Percentiles rank a stretch among this genome's conserved stretches.
Evolutionary conservation across 768 basidiomycete genomes (phyloP).

Genomic region (Russula sp.): DNA sequence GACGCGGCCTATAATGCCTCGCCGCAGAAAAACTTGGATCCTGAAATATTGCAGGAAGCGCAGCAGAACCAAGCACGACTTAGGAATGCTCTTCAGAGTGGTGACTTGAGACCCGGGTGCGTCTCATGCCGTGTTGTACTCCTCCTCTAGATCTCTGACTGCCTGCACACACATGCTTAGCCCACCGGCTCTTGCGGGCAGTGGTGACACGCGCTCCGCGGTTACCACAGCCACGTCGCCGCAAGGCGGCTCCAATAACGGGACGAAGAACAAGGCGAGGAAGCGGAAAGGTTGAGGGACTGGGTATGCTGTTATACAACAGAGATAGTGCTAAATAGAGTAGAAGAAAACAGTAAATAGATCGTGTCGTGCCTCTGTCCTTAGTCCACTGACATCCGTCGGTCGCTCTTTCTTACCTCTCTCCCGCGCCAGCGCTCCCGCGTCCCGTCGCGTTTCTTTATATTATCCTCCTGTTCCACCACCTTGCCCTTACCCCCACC

Average conservation of each 20-base stretch:
- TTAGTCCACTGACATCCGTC: slow-evolving; percentile 19
- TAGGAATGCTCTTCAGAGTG: slow-evolving; percentile 45
- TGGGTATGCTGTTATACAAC: background rate
- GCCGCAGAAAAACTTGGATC: slow-evolving; percentile 67
- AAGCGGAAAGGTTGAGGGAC: slow-evolving; percentile 4
- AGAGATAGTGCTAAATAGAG: background rate
- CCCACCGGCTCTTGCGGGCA: slow-evolving; percentile 3
- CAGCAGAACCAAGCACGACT: slow-evolving; percentile 54
- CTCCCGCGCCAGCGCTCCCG: slow-evolving; percentile 17
- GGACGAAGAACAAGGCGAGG: slow-evolving; percentile 10
- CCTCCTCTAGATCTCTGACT: background rate
- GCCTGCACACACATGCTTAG: background rate
- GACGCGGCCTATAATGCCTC: background rate
- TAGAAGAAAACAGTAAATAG: background rate
- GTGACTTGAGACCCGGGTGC: slow-evolving; percentile 40
- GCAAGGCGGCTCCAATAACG: background rate
- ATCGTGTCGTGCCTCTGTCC: no score
- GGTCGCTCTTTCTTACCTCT: slow-evolving; percentile 13
- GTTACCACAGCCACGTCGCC: slow-evolving; percentile 13
- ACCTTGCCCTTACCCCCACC: slow-evolving; percentile 7
- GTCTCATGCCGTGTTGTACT: background rate
- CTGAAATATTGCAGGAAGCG: slow-evolving; percentile 57
- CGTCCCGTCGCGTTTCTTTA: slow-evolving; percentile 5
- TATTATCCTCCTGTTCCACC: slow-evolving; percentile 13
- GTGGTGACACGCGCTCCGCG: slow-evolving; percentile 2